Percentiles rank a stretch among this genome's conserved stretches.
phyloP scores from a whole-genome alignment of 305 asterid species.

The Rubia peregrina region DNA sequence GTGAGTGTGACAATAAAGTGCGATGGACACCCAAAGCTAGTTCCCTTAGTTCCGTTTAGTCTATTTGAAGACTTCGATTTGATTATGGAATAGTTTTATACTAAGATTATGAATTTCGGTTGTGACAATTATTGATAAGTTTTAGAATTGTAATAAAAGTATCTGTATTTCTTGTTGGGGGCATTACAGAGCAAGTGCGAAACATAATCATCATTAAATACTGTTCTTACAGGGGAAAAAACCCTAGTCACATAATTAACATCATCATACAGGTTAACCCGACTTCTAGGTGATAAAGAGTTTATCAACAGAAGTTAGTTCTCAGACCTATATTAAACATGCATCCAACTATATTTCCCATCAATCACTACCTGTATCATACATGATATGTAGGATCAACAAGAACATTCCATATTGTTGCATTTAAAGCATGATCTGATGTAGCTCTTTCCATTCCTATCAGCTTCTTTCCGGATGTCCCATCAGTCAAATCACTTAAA shows the following conservation, averaged over 20 bases:
- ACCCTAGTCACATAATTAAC: neutral
- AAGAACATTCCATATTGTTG: slow-evolving; percentile 99
- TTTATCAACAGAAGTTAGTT: neutral
- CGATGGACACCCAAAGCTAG: too few species aligned
- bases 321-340: neutral
- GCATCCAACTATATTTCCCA: neutral
- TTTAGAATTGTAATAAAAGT: too few species aligned
- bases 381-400: slow-evolving; percentile 99
- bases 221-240: neutral
- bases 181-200: too few species aligned
- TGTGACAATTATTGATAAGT: too few species aligned
- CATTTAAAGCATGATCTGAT: slow-evolving; percentile 98
- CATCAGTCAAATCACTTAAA: slow-evolving; percentile 88
- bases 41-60: too few species aligned
- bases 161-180: too few species aligned
- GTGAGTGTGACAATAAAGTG: too few species aligned
- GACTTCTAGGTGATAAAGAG: neutral
- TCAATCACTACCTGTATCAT: slow-evolving; percentile 3
- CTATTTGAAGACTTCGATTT: too few species aligned
- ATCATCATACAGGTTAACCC: neutral
- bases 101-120: too few species aligned
- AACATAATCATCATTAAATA: neutral
- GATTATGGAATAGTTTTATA: too few species aligned
- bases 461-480: slow-evolving; percentile 63
- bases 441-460: slow-evolving; percentile 99